These are phyloP conservation scores for Citrus sinensis DNA, from an alignment of 345 rosid genomes.

Conservation along the genomic window DVS_A1.0 CM039163.1:49618501-49619000, in stretches of 20 bases:
- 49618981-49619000: background rate
- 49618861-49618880: background rate
- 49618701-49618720: background rate
- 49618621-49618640: background rate
- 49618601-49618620: background rate
- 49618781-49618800: background rate
- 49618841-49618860: too few relatives aligned
- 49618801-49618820: background rate
- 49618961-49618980: background rate
- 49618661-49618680: too few relatives aligned
- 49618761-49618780: background rate
- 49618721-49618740: background rate
- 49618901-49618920: background rate
- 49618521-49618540: background rate
- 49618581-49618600: background rate
- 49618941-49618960: background rate
- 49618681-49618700: background rate
- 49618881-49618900: background rate
- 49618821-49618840: too few relatives aligned
- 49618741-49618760: background rate
- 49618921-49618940: background rate
- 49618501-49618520: background rate
- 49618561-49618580: too few relatives aligned
- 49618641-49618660: background rate
- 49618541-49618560: background rate